These are phyloP conservation scores for Neurospora sp. DNA, from an alignment of 495 filamentous ascomycete genomes.

Conservation along the genomic window DNA sequence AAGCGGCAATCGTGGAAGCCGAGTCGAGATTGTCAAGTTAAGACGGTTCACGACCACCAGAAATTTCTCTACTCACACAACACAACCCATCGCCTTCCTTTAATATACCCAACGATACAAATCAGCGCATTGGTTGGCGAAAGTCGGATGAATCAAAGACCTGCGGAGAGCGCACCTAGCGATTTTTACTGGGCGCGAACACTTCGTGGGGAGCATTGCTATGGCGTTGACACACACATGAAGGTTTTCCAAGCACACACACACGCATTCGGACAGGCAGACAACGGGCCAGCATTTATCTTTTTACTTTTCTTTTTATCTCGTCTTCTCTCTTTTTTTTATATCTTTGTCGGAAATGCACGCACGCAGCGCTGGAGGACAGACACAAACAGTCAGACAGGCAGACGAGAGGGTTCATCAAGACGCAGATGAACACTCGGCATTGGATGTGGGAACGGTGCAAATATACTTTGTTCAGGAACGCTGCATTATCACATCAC, in stretches of 20 bases:
- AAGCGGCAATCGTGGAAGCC: not conserved
- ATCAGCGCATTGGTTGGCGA: not conserved
- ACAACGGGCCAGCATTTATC: not conserved
- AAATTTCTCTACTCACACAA: not conserved
- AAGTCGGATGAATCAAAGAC: not conserved
- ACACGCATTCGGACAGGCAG: constrained; percentile 4
- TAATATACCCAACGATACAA: not conserved
- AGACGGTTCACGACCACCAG: not conserved
- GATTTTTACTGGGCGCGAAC: not conserved
- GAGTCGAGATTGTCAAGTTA: not conserved
- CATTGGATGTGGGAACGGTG: not conserved
- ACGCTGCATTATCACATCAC: not conserved
- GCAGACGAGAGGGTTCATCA: not conserved
- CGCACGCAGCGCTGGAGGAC: not conserved
- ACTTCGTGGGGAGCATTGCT: constrained; percentile 12
- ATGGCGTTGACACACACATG: constrained; percentile 17
- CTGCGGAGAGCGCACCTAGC: not conserved
- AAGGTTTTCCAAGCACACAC: constrained; percentile 3
- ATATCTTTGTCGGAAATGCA: not conserved
- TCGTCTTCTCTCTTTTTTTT: not conserved
- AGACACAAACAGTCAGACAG: not conserved
- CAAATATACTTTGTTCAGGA: not conserved
- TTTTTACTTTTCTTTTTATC: not conserved
- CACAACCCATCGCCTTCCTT: not conserved
- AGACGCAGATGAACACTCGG: not conserved